Conservation (phyloP, 2,329 filamentous ascomycete genomes). For the Colletotrichum australisinense region DNA sequence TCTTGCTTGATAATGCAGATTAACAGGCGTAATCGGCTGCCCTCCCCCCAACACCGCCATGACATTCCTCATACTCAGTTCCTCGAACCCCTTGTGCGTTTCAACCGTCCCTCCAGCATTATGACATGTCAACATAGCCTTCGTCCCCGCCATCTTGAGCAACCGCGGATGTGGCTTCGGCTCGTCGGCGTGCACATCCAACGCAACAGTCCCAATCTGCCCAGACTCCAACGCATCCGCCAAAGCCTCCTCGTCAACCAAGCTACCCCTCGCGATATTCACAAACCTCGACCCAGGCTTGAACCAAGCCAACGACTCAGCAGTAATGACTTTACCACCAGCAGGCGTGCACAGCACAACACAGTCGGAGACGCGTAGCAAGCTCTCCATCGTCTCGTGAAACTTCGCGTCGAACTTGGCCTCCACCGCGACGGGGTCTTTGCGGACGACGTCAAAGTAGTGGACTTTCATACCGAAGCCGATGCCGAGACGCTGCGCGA, state of each 20-base stretch:
- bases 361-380: conserved; percentile 67
- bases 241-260: conserved; percentile 75
- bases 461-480: conserved; percentile 76
- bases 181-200: conserved; percentile 74
- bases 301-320: conserved; percentile 59
- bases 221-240: conserved; percentile 67
- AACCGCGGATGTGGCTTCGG: conserved; percentile 64
- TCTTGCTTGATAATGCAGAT: conserved; percentile 68
- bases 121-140: conserved; percentile 72
- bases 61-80: conserved; percentile 75
- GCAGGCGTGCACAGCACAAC: conserved; percentile 71
- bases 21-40: conserved; percentile 70
- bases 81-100: conserved; percentile 74
- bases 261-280: conserved; percentile 72
- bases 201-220: conserved; percentile 61
- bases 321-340: conserved; percentile 60
- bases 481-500: conserved; percentile 63
- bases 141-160: conserved; percentile 49
- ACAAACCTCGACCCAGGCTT: conserved; percentile 69
- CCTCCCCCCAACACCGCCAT: conserved; percentile 66
- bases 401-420: conserved; percentile 57
- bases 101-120: conserved; percentile 76
- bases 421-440: conserved; percentile 54
- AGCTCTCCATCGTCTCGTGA: conserved; percentile 60
- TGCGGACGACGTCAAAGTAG: conserved; percentile 70